A percentile compares a stretch with the other conserved stretches of the same genome.
Evolutionary conservation across 1,284 basidiomycete genomes (phyloP).

Genomic region (Irpex sp.): DNA sequence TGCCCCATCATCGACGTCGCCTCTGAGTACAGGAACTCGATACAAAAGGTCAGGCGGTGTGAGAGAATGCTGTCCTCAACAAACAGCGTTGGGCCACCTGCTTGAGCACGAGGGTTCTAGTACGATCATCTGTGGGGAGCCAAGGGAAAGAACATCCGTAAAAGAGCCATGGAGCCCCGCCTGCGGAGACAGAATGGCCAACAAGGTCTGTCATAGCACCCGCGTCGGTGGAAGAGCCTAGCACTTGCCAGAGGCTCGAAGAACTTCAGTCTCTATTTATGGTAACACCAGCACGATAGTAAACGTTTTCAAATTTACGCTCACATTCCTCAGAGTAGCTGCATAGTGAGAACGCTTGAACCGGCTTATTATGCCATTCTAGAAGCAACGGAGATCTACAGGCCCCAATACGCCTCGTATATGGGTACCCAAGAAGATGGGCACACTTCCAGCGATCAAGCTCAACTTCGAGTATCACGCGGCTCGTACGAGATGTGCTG

Average conservation of each 20-base stretch:
- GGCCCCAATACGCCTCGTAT: not conserved
- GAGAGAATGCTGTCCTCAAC: not conserved
- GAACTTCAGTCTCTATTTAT: not conserved
- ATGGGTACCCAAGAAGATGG: not conserved
- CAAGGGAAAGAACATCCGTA: constrained; percentile 10
- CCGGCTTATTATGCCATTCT: not conserved
- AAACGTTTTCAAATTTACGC: not conserved
- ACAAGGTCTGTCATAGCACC: not conserved
- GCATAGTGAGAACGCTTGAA: not conserved
- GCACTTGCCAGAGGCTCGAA: not conserved
- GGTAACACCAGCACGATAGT: not conserved
- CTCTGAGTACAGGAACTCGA: not conserved
- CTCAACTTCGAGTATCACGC: not conserved
- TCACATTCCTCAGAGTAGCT: not conserved
- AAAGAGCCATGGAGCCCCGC: not conserved
- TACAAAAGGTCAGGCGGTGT: not conserved
- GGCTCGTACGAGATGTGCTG: not conserved
- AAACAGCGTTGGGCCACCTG: not conserved
- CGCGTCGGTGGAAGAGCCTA: not conserved
- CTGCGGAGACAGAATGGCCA: not conserved
- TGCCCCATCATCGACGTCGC: not conserved
- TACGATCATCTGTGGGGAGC: not conserved
- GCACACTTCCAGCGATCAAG: not conserved
- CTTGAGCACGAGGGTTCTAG: constrained; percentile 1
- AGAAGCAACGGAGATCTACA: not conserved